Conservation (phyloP, 805 yeast genomes). For the Metahyphopichia silvanorum region DNA sequence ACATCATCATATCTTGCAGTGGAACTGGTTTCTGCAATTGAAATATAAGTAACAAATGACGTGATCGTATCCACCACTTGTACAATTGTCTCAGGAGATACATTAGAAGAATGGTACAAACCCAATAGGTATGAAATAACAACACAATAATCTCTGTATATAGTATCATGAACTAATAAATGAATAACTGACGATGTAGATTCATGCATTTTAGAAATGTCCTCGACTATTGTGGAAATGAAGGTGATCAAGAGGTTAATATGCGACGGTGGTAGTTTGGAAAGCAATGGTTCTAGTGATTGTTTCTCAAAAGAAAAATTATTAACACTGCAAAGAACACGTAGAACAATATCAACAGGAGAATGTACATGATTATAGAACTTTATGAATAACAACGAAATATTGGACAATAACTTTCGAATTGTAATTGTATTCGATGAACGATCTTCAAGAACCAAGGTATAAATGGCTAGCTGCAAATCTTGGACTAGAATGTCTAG, state of each 20-base stretch:
- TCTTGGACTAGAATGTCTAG: conserved; percentile 10
- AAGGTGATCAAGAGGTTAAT: conserved; percentile 23
- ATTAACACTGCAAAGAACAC: neutral
- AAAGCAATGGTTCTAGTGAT: neutral
- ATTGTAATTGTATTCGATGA: conserved; percentile 38
- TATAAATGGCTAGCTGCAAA: conserved; percentile 2
- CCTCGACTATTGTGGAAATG: conserved; percentile 51
- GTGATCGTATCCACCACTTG: conserved; percentile 22
- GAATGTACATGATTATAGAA: neutral
- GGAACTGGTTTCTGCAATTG: conserved; percentile 33
- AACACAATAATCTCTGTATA: conserved; percentile 24
- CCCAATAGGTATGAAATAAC: conserved; percentile 12
- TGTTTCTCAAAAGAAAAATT: neutral
- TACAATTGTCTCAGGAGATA: neutral
- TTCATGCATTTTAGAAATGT: conserved; percentile 36
- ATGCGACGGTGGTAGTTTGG: conserved; percentile 2
- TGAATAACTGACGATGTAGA: conserved; percentile 29
- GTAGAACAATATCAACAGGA: neutral
- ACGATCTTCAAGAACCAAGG: too few relatives aligned
- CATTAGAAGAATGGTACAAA: conserved; percentile 3
- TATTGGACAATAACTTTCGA: conserved; percentile 55
- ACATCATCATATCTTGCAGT: conserved; percentile 23
- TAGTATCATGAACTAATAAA: conserved; percentile 26
- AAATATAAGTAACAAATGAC: conserved; percentile 36
- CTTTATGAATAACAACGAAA: conserved; percentile 46